Evolutionary conservation across 1,284 basidiomycete genomes (phyloP), one percentile per base, ranked within the genome.

Genomic region (Pseudozyma sp.): DNA sequence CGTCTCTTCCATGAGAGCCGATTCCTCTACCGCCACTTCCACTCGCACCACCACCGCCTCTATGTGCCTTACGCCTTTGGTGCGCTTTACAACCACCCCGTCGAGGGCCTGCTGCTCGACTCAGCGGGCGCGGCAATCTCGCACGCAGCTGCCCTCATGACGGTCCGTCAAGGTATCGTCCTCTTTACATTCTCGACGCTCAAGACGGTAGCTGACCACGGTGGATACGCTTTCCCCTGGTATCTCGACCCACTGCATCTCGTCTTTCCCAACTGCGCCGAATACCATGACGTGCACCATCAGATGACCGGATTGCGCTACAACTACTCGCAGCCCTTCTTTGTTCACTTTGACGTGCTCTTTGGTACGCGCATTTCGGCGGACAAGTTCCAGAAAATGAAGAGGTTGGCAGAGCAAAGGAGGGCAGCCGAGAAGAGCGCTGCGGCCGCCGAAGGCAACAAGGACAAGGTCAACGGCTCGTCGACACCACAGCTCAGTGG

Each of bases 221-320:
- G 95, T 72, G 96, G 96, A 0, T 97, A 97, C 84, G 88, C 86
- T 30, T 86, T 98, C 24, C 94, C 94, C 54, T 94, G 91, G 86
- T 95, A 97, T 82, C 93, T 79, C 47, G 84, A 85, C 51, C 85
- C 85, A 7, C 87, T 95, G 48, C 95, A 98, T 84, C 82, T 93
- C 77, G 80, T 97, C 59, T 93, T 92, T 67, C 87, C 89, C n/a
- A 99, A 99, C 85, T 97, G 94, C 82, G 92, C 94, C 3, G 94
- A 97, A 84, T 99, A 97, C 85, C 96, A 98, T 85, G 96, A 98
- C 85, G 97, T 99, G 68, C 96, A 99, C 84, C 96, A 98, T 85
- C 82, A 95, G 90, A 87, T 88, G 63, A 91, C 94, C 77, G 96
- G 97, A 4, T 93, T 98, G 86, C 97, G 97, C 86, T 92, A 90